Base-by-base conservation (phyloP, 1,139 yeast species). In the Oligophagozyma castellii region DNA sequence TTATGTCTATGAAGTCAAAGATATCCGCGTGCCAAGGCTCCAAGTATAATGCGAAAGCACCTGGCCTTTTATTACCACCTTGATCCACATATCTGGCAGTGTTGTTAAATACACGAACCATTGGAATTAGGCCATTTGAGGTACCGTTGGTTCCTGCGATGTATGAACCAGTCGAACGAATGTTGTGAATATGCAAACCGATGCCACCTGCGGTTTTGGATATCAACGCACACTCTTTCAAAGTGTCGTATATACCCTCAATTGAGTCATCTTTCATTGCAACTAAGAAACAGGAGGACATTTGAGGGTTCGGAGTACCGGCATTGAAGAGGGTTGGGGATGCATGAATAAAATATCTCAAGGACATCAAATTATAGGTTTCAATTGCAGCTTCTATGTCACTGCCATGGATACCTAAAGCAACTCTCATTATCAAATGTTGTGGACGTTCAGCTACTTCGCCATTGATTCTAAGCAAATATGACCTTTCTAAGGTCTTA, bases 1-100 rank as follows among this genome's bases (percentile, higher is more conserved):
- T 70, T 38, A 81, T 66, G 42, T 81, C 89, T 34, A 81, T 61
- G 49, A 81, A 77, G 29, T 79, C 93, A 47, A 78, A 73, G 28
- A 81, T 67, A 51, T 81, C 94, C 15, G 78, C 70, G 52, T 81
- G 94, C 94, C 94, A 81, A 37, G 94, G 93, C 59, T 81, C 94
- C 34, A 81, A 61, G 55, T 80, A 81, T 30, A 80, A 61, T 25
- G 93, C 93, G 56, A 81, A 77, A 4, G 93, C 94, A 45, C 94
- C 94, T 4, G 94, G 94, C 49, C 94, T 69, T 57, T 81, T 81
- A 60, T 81, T 81, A 40, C 94, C 94, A 48, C 94, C 94, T 59
- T 81, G 94, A 51, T 81, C 94, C 20, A 81, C 94, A 49, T 81
- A 81, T 47, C 94, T 67, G 12, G 94, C 93, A 23, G 94, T 80